Percentiles rank a stretch among this genome's conserved stretches.
These are phyloP conservation scores for Apiospora koreana DNA, from an alignment of 2,329 filamentous ascomycete species.

Conservation along the genomic window DNA sequence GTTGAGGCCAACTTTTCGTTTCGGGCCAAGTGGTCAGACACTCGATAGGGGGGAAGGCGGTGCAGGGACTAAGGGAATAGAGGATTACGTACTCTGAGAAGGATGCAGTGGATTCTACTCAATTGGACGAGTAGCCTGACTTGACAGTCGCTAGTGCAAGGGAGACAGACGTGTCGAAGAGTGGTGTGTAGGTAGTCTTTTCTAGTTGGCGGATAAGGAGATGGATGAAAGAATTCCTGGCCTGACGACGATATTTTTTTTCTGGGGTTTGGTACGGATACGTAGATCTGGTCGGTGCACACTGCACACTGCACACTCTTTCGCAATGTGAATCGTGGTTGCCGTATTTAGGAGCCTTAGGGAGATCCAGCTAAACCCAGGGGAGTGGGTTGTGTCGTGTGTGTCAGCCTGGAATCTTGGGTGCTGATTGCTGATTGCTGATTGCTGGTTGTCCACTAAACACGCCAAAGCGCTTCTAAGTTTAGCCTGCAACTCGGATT, in stretches of 20 bases:
- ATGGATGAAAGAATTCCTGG: not conserved
- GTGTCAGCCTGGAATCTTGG: constrained; percentile 3
- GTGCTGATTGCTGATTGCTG: not conserved
- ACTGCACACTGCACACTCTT: too few species aligned
- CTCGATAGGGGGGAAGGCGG: not conserved
- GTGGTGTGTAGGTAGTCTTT: not conserved
- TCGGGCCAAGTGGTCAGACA: constrained; percentile 2
- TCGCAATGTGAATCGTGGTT: not conserved
- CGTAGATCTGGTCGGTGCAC: constrained; percentile 4
- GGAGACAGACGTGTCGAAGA: not conserved
- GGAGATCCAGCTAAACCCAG: not conserved
- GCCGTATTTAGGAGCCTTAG: constrained; percentile 1
- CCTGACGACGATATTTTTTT: not conserved
- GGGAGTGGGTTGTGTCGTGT: not conserved
- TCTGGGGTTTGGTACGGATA: constrained; percentile 3
- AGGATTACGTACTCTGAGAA: not conserved
- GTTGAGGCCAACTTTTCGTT: constrained; percentile 4
- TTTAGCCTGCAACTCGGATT: not conserved
- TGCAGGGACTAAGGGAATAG: not conserved
- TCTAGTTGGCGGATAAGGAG: not conserved
- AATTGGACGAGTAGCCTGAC: not conserved
- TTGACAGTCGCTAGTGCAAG: not conserved
- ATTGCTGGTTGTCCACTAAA: not conserved
- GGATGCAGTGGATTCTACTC: not conserved
- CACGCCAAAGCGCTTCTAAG: constrained; percentile 2